Evolutionary conservation across 345 rosid genomes (phyloP).

Genomic region (Brassica carinata): DNA sequence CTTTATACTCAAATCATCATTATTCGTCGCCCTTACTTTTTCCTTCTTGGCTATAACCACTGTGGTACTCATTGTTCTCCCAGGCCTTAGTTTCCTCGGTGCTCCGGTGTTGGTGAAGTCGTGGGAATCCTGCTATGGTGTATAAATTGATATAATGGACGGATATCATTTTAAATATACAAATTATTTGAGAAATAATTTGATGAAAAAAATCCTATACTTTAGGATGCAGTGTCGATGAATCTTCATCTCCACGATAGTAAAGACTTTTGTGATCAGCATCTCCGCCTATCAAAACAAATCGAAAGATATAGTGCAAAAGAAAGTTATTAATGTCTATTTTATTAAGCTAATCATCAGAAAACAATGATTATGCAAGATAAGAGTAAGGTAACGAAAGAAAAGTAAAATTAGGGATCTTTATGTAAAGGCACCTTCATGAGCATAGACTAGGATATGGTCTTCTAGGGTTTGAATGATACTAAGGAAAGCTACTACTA

Average conservation of each 20-base stretch:
- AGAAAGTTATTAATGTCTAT: background rate
- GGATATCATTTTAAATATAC: background rate
- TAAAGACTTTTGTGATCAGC: constrained; percentile 16
- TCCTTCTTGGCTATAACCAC: background rate
- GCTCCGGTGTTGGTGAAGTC: constrained; percentile 8
- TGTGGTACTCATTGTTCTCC: background rate
- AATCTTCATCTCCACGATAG: background rate
- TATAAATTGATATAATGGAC: background rate
- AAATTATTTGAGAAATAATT: background rate
- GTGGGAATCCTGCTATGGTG: background rate
- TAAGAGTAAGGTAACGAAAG: background rate
- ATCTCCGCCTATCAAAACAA: constrained; percentile 23
- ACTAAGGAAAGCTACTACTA: constrained; percentile 11
- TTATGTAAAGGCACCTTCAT: constrained; percentile 30
- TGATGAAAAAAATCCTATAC: background rate
- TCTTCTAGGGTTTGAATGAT: constrained; percentile 26
- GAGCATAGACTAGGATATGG: constrained; percentile 27
- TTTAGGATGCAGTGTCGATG: background rate
- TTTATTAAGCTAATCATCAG: constrained; percentile 1
- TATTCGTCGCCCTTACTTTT: background rate
- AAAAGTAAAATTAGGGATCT: constrained; percentile 13
- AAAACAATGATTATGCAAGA: background rate
- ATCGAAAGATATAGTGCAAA: background rate
- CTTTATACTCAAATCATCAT: background rate
- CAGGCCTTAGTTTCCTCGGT: constrained; percentile 22